Evolutionary conservation across 192 early-diverging fungal genomes (phyloP), one percentile per base, ranked within the genome.

Genomic region (Spinellus fusiger): DNA sequence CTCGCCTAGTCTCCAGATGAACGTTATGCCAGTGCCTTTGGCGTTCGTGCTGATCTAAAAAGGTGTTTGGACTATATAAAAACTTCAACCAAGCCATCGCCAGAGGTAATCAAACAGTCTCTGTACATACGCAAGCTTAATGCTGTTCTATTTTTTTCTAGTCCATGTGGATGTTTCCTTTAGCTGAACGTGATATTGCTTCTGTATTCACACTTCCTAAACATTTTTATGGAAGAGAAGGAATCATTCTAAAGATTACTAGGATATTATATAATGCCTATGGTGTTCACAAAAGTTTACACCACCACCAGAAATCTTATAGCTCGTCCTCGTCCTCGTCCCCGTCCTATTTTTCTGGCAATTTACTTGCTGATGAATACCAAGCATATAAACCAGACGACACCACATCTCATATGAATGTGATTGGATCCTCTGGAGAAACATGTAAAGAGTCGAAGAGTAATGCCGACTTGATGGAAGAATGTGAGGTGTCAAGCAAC

Each of bases 171-270:
- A 23, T 50, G 13, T 70, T 70, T 46, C 69, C 69, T 32, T 56
- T 70, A 25, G 69, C 62, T 5, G 55, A 64, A 23, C 29, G 40
- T 26, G 69, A 70, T 47, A 55, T 70, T 59, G 69, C 62, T 5
- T 70, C 69, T 26, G 62, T 70, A 10, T 70, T 70, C 20, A 64
- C 62, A 27, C 48, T 70, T n/a, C 69, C 69, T 7, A 64, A 59
- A 16, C 59, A 49, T 3, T 35, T 70, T 10, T 70, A 59, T 55
- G 69, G 69, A 27, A 55, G 69, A 18, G 59, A 64, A 6, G 46
- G 32, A 25, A 55, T 53, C 9, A 61, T 70, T n/a, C 49, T 57
- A 4, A 48, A 65, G 40, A 70, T 70, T n/a, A 54, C 53, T 16
- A 54, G 49, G 8, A 59, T 59, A 5, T 65, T 70, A n/a, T 44